Conservation (phyloP, 495 filamentous ascomycete species). For the Aspergillus bertholletiae region DNA sequence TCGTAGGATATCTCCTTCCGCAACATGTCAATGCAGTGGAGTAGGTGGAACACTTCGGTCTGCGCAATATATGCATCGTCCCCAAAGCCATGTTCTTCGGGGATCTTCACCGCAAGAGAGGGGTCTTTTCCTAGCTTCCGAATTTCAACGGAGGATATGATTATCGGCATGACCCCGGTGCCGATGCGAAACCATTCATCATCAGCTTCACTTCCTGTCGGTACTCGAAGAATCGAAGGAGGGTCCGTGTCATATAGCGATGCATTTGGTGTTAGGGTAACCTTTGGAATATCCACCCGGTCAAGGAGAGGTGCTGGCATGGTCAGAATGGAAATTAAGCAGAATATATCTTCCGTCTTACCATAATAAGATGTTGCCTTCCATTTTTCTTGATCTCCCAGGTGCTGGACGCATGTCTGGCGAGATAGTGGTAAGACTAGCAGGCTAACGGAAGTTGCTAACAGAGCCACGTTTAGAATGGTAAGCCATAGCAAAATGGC, state of each 20-base stretch:
- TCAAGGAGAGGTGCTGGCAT: too few species aligned
- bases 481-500: not conserved
- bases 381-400: not conserved
- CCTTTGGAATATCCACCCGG: too few species aligned
- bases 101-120: conserved; percentile 3
- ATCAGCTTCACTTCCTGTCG: too few species aligned
- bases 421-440: not conserved
- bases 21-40: conserved; percentile 32
- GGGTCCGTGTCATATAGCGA: too few species aligned
- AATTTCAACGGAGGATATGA: too few species aligned
- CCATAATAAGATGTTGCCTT: not conserved
- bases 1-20: conserved; percentile 21
- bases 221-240: too few species aligned
- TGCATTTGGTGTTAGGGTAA: too few species aligned
- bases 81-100: conserved; percentile 24
- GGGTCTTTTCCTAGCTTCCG: not conserved
- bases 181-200: too few species aligned
- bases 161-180: too few species aligned
- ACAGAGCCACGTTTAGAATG: not conserved
- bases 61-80: conserved; percentile 30
- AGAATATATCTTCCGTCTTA: too few species aligned
- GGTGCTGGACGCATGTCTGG: not conserved
- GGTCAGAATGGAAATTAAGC: too few species aligned
- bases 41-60: conserved; percentile 32
- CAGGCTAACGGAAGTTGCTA: not conserved